These are phyloP conservation scores for Naganishia albida DNA, from an alignment of 1,284 basidiomycete genomes.

Conservation along the genomic window DNA sequence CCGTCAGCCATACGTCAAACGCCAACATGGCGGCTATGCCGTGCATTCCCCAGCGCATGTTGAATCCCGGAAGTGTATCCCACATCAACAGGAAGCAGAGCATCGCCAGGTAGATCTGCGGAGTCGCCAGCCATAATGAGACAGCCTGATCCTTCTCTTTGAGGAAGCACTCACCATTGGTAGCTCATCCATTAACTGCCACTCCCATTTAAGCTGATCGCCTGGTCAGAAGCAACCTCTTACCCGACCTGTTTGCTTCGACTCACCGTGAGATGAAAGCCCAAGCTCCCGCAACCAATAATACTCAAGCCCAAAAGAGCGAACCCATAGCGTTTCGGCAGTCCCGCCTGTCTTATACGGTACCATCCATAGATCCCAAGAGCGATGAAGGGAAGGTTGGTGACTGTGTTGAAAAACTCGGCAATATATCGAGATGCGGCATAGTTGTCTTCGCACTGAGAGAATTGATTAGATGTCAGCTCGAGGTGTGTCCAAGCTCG, in stretches of 20 bases:
- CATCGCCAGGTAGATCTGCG: constrained; percentile 50
- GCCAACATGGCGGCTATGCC: constrained; percentile 43
- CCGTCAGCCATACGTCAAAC: constrained; percentile 48
- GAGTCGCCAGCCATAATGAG: not conserved
- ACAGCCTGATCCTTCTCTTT: not conserved
- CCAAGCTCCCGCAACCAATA: constrained; percentile 51
- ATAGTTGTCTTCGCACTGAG: constrained; percentile 54
- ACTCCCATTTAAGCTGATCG: constrained; percentile 47
- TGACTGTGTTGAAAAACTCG: constrained; percentile 54
- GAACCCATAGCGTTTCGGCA: constrained; percentile 43
- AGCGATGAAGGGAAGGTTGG: constrained; percentile 56
- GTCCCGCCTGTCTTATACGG: constrained; percentile 35
- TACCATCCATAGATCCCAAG: constrained; percentile 53
- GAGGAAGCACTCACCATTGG: constrained; percentile 50
- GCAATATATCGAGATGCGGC: constrained; percentile 51
- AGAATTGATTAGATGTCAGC: constrained; percentile 33
- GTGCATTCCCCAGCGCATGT: constrained; percentile 42
- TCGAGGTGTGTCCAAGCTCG: too few relatives aligned
- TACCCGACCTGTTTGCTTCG: not conserved
- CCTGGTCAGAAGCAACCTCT: not conserved
- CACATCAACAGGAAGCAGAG: constrained; percentile 47
- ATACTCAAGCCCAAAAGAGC: constrained; percentile 48
- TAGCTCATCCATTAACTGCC: constrained; percentile 55
- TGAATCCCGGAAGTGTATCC: constrained; percentile 46
- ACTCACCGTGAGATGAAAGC: constrained; percentile 48